A percentile compares a stretch with the other conserved stretches of the same genome.
Conservation (phyloP, 2,329 filamentous ascomycete species). For the Epichloe uncinata region DNA sequence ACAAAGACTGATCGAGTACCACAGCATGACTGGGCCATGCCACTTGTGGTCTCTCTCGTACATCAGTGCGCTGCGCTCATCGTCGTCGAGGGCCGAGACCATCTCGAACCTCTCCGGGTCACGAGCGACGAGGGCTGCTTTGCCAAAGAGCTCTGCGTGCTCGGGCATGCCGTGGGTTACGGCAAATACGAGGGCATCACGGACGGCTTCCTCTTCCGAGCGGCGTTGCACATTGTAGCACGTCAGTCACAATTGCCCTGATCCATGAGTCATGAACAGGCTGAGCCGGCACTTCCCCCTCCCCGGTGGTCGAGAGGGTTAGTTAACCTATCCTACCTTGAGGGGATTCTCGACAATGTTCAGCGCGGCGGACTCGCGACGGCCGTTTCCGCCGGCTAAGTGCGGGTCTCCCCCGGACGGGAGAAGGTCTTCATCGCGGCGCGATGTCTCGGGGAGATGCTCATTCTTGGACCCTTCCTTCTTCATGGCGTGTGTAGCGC, state of each 20-base stretch:
- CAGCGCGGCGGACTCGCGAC: conserved; percentile 14
- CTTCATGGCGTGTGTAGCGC: too few species aligned
- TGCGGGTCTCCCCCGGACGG: background rate
- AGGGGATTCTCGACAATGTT: conserved; percentile 22
- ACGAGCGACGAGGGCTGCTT: conserved; percentile 16
- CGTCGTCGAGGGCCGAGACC: conserved; percentile 11
- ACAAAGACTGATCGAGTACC: conserved; percentile 33
- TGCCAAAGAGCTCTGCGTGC: conserved; percentile 25
- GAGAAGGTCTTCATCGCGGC: too few species aligned
- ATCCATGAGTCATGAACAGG: too few species aligned
- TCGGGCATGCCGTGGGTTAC: conserved; percentile 30
- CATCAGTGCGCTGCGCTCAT: conserved; percentile 19
- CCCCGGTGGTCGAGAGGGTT: background rate
- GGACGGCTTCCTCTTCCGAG: conserved; percentile 11
- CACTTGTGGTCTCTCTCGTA: conserved; percentile 44
- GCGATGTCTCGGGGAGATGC: too few species aligned
- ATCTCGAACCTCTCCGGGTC: conserved; percentile 12
- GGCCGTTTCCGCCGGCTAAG: background rate
- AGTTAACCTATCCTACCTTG: conserved; percentile 10
- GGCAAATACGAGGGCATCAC: conserved; percentile 36
- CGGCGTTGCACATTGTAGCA: conserved; percentile 8
- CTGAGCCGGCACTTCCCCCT: too few species aligned
- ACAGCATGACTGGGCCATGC: conserved; percentile 28
- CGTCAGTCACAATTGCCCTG: background rate
- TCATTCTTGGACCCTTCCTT: too few species aligned